These are phyloP conservation scores for Anethum foeniculum DNA, from an alignment of 140 eudicot species.

Conservation along the genomic window DNA sequence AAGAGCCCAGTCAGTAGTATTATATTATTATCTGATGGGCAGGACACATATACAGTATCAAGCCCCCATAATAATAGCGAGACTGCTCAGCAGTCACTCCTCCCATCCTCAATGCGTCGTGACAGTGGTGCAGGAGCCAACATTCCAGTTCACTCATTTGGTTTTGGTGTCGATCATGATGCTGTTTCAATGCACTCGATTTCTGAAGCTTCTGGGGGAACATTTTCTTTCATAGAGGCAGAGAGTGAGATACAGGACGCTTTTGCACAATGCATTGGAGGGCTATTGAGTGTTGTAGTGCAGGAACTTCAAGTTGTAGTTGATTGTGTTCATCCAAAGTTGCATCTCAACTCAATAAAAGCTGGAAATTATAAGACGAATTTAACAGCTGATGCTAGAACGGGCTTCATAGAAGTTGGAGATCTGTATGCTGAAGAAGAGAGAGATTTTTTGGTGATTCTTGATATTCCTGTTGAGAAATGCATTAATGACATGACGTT, in stretches of 20 bases:
- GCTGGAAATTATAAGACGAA: conserved; percentile 65
- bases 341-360: conserved; percentile 42
- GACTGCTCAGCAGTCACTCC: conserved; percentile 30
- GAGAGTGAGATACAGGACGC: conserved; percentile 78
- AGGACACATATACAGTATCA: conserved; percentile 59
- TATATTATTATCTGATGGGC: conserved; percentile 81
- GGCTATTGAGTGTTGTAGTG: conserved; percentile 76
- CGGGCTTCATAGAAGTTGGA: conserved; percentile 53
- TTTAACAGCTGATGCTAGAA: conserved; percentile 27
- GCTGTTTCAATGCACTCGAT: conserved; percentile 70
- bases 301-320: conserved; percentile 58
- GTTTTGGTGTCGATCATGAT: conserved; percentile 91
- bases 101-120: conserved; percentile 45
- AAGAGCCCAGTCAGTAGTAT: conserved; percentile 68
- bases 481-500: conserved; percentile 33
- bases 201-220: conserved; percentile 81
- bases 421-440: conserved; percentile 93
- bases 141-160: conserved; percentile 77
- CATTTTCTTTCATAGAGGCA: conserved; percentile 79
- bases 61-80: conserved; percentile 26
- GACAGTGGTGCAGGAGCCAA: conserved; percentile 18
- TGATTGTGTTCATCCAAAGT: conserved; percentile 47
- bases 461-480: conserved; percentile 44
- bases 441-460: conserved; percentile 52
- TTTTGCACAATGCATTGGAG: conserved; percentile 95